Conservation (phyloP, 2,329 filamentous ascomycete genomes). For the Sporothrix inflata region DNA sequence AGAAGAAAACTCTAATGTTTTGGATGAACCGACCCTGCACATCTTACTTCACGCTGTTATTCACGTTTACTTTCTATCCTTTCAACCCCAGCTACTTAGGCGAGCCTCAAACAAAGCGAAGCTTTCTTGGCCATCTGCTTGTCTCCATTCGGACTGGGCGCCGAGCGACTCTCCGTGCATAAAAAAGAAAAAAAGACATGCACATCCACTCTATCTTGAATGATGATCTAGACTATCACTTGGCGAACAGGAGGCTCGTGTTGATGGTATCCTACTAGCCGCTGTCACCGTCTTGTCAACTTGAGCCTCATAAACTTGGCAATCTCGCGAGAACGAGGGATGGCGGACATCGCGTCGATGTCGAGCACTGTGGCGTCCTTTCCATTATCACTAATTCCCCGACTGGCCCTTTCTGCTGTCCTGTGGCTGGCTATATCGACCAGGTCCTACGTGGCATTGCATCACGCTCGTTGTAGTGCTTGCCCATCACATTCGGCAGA, state of each 20-base stretch:
- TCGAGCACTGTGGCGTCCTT: background rate
- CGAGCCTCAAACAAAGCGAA: constrained; percentile 1
- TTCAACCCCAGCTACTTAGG: background rate
- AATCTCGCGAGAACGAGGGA: background rate
- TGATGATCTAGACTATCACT: background rate
- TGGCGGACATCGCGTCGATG: background rate
- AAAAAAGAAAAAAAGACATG: background rate
- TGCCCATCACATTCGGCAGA: background rate
- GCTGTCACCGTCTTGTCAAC: background rate
- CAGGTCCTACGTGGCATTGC: background rate
- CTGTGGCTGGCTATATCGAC: background rate
- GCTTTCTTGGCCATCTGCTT: constrained; percentile 10
- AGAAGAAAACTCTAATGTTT: background rate
- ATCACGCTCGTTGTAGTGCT: background rate
- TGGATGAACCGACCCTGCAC: background rate
- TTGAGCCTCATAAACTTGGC: constrained; percentile 12
- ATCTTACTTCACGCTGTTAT: background rate
- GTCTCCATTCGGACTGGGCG: background rate
- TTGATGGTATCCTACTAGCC: background rate
- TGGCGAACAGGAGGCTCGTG: background rate
- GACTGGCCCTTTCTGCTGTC: background rate
- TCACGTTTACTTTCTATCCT: background rate
- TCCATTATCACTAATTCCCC: background rate
- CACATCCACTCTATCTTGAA: background rate
- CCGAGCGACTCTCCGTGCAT: background rate